A percentile compares a stretch with the other conserved stretches of the same genome.
Conservation (phyloP, 2,329 filamentous ascomycete genomes). For the Fusarium tanahbumbuense region DNA sequence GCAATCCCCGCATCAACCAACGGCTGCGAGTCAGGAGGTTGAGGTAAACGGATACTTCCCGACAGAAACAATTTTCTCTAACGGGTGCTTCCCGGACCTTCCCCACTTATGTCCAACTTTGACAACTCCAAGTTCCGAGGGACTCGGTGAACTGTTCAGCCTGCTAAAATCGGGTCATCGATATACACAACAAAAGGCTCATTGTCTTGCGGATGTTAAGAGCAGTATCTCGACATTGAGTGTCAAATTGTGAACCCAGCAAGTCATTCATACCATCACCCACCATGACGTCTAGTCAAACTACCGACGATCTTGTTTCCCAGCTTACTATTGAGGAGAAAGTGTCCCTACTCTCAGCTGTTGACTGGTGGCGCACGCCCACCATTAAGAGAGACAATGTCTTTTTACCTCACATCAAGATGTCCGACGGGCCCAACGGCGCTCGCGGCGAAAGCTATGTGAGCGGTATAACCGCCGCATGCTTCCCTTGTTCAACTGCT, state of each 20-base stretch:
- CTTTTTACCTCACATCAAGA: slow-evolving; percentile 16
- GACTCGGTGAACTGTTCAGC: neutral
- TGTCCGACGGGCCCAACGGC: slow-evolving; percentile 6
- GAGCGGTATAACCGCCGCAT: slow-evolving; percentile 9
- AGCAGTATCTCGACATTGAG: no score
- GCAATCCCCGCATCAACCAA: neutral
- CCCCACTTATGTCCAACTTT: neutral
- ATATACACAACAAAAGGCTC: neutral
- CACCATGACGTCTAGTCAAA: neutral
- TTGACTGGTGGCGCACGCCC: slow-evolving; percentile 17
- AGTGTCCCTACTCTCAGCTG: neutral
- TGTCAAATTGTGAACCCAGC: neutral
- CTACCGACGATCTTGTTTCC: neutral
- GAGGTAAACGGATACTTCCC: neutral
- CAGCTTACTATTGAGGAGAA: neutral
- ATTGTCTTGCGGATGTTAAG: no score
- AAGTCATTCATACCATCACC: neutral
- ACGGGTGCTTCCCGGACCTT: neutral
- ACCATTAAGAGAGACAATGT: slow-evolving; percentile 1
- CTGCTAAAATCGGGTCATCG: accelerated
- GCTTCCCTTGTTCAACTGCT: slow-evolving; percentile 8
- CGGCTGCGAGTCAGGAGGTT: neutral
- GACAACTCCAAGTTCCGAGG: no score
- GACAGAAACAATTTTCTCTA: neutral
- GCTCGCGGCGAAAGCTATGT: slow-evolving; percentile 11